Conservation (phyloP, 352 stramenopile genomes). For the Phytophthora capsici region DNA sequence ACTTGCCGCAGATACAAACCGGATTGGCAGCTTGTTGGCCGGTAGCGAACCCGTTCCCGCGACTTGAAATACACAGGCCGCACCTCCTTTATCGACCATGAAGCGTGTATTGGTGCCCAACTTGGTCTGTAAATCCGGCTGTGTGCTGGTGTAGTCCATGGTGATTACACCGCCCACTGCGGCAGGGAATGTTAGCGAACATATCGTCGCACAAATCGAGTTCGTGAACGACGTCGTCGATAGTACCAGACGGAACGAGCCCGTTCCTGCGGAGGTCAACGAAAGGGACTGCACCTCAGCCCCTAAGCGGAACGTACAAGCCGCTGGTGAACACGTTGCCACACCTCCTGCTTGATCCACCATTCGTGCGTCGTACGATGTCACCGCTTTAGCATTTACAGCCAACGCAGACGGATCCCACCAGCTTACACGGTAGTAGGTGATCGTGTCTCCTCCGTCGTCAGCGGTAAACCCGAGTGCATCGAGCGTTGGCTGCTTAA, state of each 20-base stretch:
- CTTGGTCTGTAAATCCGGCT: conserved; percentile 63
- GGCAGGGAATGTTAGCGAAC: conserved; percentile 43
- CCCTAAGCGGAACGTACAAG: conserved; percentile 92
- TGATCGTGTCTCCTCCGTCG: conserved; percentile 66
- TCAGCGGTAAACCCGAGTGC: conserved; percentile 62
- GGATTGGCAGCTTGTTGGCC: conserved; percentile 50
- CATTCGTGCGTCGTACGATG: conserved; percentile 66
- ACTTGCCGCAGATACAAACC: conserved; percentile 21
- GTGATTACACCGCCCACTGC: conserved; percentile 31
- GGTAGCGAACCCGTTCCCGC: conserved; percentile 36
- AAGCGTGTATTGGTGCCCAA: conserved; percentile 83
- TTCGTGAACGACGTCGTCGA: conserved; percentile 46
- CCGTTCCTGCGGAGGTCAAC: conserved; percentile 54
- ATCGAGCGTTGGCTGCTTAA: conserved; percentile 73
- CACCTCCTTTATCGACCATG: conserved; percentile 52
- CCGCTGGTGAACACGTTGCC: conserved; percentile 36
- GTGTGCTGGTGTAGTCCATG: conserved; percentile 70
- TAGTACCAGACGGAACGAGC: conserved; percentile 78
- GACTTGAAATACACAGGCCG: conserved; percentile 68
- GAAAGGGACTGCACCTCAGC: conserved; percentile 92
- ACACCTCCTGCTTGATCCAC: conserved; percentile 31
- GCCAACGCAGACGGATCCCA: conserved; percentile 42
- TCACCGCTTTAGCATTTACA: conserved; percentile 45
- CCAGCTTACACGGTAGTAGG: conserved; percentile 70
- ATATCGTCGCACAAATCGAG: conserved; percentile 40